phyloP scores from a whole-genome alignment of 306 rosid genomes.

The Cucumis melo region DNA sequence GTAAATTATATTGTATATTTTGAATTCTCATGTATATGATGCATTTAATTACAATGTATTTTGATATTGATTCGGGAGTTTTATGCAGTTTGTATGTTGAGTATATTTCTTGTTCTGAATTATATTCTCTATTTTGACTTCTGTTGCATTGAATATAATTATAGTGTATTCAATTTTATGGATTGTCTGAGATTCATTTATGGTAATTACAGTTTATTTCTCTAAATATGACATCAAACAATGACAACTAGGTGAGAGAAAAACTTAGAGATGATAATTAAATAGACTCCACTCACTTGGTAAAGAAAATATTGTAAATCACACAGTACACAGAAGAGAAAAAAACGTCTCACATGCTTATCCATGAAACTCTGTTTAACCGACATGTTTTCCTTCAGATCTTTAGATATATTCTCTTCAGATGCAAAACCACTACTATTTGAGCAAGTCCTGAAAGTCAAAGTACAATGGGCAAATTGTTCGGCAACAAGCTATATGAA shows the following conservation, averaged over 20 bases:
- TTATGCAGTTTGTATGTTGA: too few species aligned
- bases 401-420: constrained; percentile 22
- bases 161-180: too few species aligned
- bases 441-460: constrained; percentile 37
- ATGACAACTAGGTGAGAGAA: not conserved
- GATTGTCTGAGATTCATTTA: too few species aligned
- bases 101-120: too few species aligned
- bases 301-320: constrained; percentile 6
- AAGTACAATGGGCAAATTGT: not conserved
- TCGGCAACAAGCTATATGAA: not conserved
- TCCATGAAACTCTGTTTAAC: constrained; percentile 47
- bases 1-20: too few species aligned
- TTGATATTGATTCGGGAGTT: too few species aligned
- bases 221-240: constrained; percentile 29
- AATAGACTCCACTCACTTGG: not conserved
- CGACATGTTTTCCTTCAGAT: constrained; percentile 28
- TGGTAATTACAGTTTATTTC: too few species aligned
- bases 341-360: constrained; percentile 55
- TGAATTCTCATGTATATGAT: too few species aligned
- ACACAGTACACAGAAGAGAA: not conserved
- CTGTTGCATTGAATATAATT: too few species aligned
- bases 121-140: too few species aligned
- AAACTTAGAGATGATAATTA: too few species aligned
- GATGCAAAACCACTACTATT: constrained; percentile 14
- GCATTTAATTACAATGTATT: too few species aligned